Percentiles rank a stretch among this genome's conserved stretches.
These are phyloP conservation scores for Trichoderma gracile DNA, from an alignment of 2,329 filamentous ascomycete species.

Conservation along the genomic window DNA sequence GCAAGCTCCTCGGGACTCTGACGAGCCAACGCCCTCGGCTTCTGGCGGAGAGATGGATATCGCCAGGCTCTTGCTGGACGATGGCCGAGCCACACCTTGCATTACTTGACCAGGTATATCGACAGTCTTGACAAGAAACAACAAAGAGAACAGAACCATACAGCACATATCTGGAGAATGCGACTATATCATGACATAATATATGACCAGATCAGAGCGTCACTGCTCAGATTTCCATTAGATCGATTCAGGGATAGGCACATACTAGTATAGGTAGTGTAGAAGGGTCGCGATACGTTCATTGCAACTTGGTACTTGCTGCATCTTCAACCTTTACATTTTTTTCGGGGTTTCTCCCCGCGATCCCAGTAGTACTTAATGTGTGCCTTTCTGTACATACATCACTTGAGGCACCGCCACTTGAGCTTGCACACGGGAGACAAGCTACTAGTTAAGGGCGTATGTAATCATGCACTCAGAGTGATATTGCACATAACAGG, in stretches of 20 bases:
- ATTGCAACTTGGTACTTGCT: not conserved
- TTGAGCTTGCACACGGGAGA: conserved; percentile 12
- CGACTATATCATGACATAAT: no score
- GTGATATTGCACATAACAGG: conserved; percentile 11
- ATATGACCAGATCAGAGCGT: not conserved
- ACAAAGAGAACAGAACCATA: not conserved
- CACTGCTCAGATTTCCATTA: not conserved
- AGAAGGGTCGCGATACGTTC: not conserved
- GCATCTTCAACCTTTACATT: not conserved
- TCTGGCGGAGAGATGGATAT: conserved; percentile 62
- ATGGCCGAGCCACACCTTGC: conserved; percentile 38
- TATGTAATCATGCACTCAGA: not conserved
- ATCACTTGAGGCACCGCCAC: not conserved
- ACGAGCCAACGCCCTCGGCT: conserved; percentile 45
- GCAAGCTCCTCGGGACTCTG: conserved; percentile 45
- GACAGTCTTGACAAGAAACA: no score
- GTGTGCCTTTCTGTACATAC: not conserved
- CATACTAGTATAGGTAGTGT: not conserved
- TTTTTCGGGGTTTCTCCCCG: not conserved
- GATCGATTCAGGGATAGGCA: not conserved
- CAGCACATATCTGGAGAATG: not conserved
- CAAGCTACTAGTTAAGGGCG: not conserved
- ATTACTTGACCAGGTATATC: not conserved
- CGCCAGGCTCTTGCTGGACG: conserved; percentile 60
- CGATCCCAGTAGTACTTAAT: not conserved